These are phyloP conservation scores for Penicillium pulvis DNA, from an alignment of 495 filamentous ascomycete genomes.

Conservation along the genomic window DNA sequence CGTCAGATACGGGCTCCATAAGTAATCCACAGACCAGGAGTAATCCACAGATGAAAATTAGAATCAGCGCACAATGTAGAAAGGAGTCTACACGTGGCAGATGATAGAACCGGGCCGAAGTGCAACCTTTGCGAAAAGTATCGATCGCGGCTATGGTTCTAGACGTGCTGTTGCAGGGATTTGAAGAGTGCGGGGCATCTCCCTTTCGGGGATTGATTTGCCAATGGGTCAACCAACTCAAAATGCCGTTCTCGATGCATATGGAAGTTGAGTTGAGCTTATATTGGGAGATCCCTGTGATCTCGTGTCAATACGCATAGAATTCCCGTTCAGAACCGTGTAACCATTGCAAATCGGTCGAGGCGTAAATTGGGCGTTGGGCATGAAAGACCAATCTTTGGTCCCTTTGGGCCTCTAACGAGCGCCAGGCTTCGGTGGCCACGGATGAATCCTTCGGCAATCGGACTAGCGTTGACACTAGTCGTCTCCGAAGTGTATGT, in stretches of 20 bases:
- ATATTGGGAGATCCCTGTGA: not conserved
- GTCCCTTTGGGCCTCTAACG: conserved; percentile 14
- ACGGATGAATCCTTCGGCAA: conserved; percentile 11
- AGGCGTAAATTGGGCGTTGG: conserved; percentile 28
- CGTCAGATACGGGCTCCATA: conserved; percentile 1
- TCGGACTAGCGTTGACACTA: not conserved
- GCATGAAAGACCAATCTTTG: conserved; percentile 28
- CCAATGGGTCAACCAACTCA: not conserved
- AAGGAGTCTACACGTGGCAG: conserved; percentile 15
- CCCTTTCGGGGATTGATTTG: not conserved
- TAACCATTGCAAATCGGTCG: conserved; percentile 21
- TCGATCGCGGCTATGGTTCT: conserved; percentile 1
- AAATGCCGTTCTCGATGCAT: not conserved
- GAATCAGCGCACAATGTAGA: not conserved
- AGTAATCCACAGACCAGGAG: not conserved
- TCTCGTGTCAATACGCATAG: not conserved
- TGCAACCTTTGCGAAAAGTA: not conserved
- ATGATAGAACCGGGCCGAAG: conserved; percentile 13
- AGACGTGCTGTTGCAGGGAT: not conserved
- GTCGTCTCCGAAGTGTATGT: conserved; percentile 9
- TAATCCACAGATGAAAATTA: not conserved
- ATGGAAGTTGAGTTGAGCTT: not conserved
- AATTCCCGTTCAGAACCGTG: not conserved
- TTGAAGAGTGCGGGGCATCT: not conserved
- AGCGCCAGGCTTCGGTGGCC: conserved; percentile 7